Evolutionary conservation across 2,329 filamentous ascomycete genomes (phyloP).

Genomic region (Capronia epimyces): DNA sequence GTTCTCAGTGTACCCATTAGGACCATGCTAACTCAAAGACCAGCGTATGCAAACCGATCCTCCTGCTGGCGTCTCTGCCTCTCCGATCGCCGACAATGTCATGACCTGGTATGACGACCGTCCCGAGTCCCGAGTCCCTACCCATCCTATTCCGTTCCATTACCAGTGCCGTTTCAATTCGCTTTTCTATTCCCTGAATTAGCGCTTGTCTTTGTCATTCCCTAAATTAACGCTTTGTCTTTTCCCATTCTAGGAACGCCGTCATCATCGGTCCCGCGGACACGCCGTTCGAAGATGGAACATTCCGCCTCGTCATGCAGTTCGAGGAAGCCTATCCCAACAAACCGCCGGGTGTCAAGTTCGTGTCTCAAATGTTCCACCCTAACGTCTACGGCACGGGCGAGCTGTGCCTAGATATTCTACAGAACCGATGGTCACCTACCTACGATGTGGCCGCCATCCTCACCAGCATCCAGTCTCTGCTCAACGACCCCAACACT

Average conservation of each 20-base stretch:
- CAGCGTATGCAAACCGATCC: slow-evolving; percentile 99
- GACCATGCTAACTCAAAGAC: background rate
- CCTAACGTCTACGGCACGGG: slow-evolving; percentile 97
- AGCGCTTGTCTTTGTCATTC: no score
- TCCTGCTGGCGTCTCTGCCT: slow-evolving; percentile 92
- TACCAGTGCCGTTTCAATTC: no score
- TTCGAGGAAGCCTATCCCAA: slow-evolving; percentile 99
- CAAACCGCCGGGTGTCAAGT: slow-evolving; percentile 95
- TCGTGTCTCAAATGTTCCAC: slow-evolving; percentile 99
- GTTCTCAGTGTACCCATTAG: no score
- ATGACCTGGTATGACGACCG: slow-evolving; percentile 73
- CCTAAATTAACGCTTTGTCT: no score
- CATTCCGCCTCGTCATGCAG: slow-evolving; percentile 95
- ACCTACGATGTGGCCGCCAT: slow-evolving; percentile 98
- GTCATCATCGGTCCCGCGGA: slow-evolving; percentile 97
- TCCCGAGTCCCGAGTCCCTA: background rate
- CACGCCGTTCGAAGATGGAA: slow-evolving; percentile 96
- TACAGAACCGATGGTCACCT: slow-evolving; percentile 97
- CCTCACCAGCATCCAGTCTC: slow-evolving; percentile 93
- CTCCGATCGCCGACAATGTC: slow-evolving; percentile 90
- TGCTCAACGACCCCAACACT: slow-evolving; percentile 98
- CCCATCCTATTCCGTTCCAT: background rate
- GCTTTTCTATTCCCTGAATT: no score
- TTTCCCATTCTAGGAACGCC: slow-evolving; percentile 71
- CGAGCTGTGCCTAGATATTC: slow-evolving; percentile 90